A percentile compares a stretch with the other conserved stretches of the same genome.
phyloP scores from a whole-genome alignment of 352 stramenopile genomes.

The Phytophthora pistaciae region DNA sequence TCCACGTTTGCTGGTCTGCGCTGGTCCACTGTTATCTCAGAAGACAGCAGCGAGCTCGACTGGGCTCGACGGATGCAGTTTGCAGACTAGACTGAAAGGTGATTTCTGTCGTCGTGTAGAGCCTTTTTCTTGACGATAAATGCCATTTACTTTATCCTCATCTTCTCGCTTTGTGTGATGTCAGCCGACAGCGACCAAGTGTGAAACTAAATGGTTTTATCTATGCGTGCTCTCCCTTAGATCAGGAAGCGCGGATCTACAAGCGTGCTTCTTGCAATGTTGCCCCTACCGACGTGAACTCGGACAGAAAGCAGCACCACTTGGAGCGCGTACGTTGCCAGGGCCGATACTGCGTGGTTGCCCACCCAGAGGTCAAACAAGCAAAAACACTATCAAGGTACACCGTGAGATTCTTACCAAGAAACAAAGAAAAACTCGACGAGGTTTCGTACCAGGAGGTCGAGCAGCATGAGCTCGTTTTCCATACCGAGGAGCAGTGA shows the following conservation, averaged over 20 bases:
- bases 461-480: conserved; percentile 90
- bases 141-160: conserved; percentile 33
- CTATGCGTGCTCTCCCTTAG: conserved; percentile 27
- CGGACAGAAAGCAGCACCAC: conserved; percentile 45
- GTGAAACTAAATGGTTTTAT: background rate
- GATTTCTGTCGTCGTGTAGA: conserved; percentile 23
- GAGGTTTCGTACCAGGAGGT: conserved; percentile 75
- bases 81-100: conserved; percentile 35
- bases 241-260: conserved; percentile 80
- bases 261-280: conserved; percentile 63
- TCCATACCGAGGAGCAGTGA: conserved; percentile 85
- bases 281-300: conserved; percentile 49
- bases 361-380: conserved; percentile 72
- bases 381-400: conserved; percentile 65
- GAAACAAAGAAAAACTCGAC: background rate
- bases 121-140: conserved; percentile 23
- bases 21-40: conserved; percentile 83
- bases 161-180: conserved; percentile 12
- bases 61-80: conserved; percentile 81
- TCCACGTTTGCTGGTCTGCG: conserved; percentile 74
- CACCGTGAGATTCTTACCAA: conserved; percentile 10
- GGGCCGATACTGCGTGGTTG: conserved; percentile 69
- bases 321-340: conserved; percentile 73
- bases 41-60: conserved; percentile 88
- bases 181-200: background rate